phyloP scores from a whole-genome alignment of 192 early-diverging fungal genomes.

The Backusella liffmaniae region DNA sequence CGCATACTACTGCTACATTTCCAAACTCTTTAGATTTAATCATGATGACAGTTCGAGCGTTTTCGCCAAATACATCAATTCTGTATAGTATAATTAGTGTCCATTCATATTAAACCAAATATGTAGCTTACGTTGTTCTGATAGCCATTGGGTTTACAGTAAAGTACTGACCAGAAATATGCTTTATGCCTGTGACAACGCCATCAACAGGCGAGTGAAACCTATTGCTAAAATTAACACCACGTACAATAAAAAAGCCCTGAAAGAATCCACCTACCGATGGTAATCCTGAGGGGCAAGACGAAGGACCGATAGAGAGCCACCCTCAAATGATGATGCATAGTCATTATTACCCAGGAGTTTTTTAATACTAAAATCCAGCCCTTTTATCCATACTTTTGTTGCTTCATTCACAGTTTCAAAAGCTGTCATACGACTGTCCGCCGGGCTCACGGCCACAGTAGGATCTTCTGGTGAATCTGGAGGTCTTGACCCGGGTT shows the following conservation, averaged over 20 bases:
- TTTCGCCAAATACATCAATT: constrained; percentile 80
- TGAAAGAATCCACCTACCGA: constrained; percentile 32
- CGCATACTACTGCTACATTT: constrained; percentile 61
- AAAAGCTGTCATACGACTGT: constrained; percentile 73
- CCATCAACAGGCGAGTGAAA: constrained; percentile 73
- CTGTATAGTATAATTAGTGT: neutral
- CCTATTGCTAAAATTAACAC: neutral
- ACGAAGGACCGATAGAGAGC: constrained; percentile 68
- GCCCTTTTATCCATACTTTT: constrained; percentile 78
- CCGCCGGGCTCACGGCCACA: constrained; percentile 69
- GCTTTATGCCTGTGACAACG: constrained; percentile 45
- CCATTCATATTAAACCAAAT: neutral
- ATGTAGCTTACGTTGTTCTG: constrained; percentile 37
- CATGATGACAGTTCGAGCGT: constrained; percentile 65
- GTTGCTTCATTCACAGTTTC: constrained; percentile 60
- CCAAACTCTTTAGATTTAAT: constrained; percentile 68
- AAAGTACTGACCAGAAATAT: constrained; percentile 68
- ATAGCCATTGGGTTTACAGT: constrained; percentile 88
- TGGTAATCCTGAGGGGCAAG: constrained; percentile 89
- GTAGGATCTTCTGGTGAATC: constrained; percentile 45
- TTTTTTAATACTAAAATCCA: constrained; percentile 61
- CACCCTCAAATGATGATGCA: constrained; percentile 57
- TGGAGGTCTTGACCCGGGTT: constrained; percentile 55
- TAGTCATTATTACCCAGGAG: constrained; percentile 52
- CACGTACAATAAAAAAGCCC: neutral